phyloP scores from a whole-genome alignment of 2,329 filamentous ascomycete genomes.

The Cladobotryum mycophilum region DNA sequence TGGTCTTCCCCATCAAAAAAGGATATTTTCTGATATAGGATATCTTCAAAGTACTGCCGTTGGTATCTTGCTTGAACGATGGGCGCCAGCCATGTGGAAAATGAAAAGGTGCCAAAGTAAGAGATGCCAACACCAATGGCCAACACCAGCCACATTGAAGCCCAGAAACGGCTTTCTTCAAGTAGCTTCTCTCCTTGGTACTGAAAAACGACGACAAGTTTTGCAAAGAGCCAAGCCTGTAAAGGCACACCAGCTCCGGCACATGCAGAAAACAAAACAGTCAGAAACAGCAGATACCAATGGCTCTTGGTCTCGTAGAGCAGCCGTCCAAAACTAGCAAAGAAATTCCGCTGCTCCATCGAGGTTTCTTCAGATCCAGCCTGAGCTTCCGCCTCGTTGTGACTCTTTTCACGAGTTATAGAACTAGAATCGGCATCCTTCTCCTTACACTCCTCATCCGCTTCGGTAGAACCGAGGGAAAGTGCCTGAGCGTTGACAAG shows the following conservation, averaged over 20 bases:
- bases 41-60: constrained; percentile 56
- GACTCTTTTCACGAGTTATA: constrained; percentile 41
- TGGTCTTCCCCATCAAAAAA: constrained; percentile 92
- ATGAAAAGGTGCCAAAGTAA: constrained; percentile 69
- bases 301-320: constrained; percentile 49
- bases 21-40: constrained; percentile 86
- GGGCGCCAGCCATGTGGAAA: constrained; percentile 46
- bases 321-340: constrained; percentile 49
- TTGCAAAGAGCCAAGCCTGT: constrained; percentile 50
- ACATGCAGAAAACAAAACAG: constrained; percentile 40
- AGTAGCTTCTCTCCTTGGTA: constrained; percentile 26
- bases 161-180: constrained; percentile 61
- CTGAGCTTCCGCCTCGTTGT: constrained; percentile 50
- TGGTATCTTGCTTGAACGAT: constrained; percentile 49
- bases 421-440: constrained; percentile 42
- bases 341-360: constrained; percentile 36
- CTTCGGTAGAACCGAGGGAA: constrained; percentile 46
- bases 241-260: constrained; percentile 41
- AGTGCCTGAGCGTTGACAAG: constrained; percentile 88
- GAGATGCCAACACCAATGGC: constrained; percentile 48
- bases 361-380: constrained; percentile 24
- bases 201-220: constrained; percentile 47
- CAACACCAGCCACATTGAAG: constrained; percentile 81
- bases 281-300: constrained; percentile 45
- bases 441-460: constrained; percentile 46